These are phyloP conservation scores for Astragalus membranaceus DNA, from an alignment of 306 rosid genomes.

Conservation along the genomic window DNA sequence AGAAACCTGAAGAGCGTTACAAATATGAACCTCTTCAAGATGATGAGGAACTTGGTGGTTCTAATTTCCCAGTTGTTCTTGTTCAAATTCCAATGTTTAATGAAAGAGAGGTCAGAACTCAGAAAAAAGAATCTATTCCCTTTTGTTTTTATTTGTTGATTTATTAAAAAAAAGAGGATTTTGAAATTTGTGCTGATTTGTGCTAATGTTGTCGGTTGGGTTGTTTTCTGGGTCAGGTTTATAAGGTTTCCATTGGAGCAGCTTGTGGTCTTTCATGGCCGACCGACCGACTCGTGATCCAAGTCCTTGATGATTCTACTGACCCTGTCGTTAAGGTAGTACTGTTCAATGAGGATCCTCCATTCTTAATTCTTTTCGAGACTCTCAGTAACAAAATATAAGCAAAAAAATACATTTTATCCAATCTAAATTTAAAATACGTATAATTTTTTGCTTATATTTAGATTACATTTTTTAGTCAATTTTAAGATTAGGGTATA, in stretches of 20 bases:
- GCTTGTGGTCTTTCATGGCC: conserved; percentile 99
- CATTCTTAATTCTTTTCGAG: background rate
- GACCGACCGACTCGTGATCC: conserved; percentile 91
- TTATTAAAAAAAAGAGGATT: background rate
- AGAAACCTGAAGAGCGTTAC: conserved; percentile 81
- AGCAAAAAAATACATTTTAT: too few species aligned
- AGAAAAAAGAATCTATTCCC: conserved; percentile 25
- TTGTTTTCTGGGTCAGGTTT: conserved; percentile 48
- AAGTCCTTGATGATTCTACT: conserved; percentile 94
- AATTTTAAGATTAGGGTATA: too few species aligned
- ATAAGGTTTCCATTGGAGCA: conserved; percentile 96
- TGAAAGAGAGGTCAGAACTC: conserved; percentile 68
- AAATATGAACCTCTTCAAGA: conserved; percentile 59
- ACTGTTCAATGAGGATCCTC: background rate
- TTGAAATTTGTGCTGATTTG: background rate
- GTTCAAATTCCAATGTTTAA: conserved; percentile 99
- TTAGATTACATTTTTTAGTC: too few species aligned
- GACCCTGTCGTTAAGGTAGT: conserved; percentile 81
- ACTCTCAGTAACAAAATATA: too few species aligned
- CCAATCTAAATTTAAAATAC: too few species aligned
- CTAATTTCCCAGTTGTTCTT: conserved; percentile 79
- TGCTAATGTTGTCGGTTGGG: background rate
- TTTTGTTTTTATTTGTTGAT: background rate
- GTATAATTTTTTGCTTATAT: too few species aligned
- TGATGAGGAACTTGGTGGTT: conserved; percentile 66